Percentiles rank a stretch among this genome's conserved stretches.
Evolutionary conservation across 495 filamentous ascomycete genomes (phyloP).

Genomic region (Hypoxylon subgilvum): DNA sequence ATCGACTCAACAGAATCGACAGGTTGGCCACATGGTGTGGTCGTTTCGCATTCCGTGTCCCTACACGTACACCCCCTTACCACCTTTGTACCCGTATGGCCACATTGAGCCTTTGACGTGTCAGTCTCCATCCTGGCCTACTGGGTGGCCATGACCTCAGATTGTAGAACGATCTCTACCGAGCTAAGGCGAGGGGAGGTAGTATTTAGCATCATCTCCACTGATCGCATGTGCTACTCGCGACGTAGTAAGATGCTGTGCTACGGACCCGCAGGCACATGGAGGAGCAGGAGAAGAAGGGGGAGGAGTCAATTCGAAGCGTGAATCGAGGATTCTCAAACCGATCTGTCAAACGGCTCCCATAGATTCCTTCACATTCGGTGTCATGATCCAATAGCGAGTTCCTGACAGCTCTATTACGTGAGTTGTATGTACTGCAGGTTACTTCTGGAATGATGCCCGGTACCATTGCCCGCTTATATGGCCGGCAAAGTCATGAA

Average conservation of each 20-base stretch:
- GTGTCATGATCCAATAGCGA: constrained; percentile 4
- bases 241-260: constrained; percentile 38
- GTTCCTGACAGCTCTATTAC: not conserved
- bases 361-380: constrained; percentile 16
- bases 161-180: constrained; percentile 34
- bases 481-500: not conserved
- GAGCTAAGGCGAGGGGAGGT: constrained; percentile 36
- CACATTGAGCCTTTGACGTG: constrained; percentile 36
- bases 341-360: constrained; percentile 12
- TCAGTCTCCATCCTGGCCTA: constrained; percentile 32
- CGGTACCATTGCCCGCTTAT: constrained; percentile 15
- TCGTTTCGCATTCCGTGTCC: constrained; percentile 34
- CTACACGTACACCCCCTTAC: constrained; percentile 37
- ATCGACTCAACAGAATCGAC: constrained; percentile 36
- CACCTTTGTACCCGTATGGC: constrained; percentile 38
- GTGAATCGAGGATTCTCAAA: constrained; percentile 22
- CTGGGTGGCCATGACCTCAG: constrained; percentile 31
- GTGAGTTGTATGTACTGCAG: constrained; percentile 10
- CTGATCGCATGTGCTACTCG: constrained; percentile 26
- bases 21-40: constrained; percentile 38
- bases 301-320: constrained; percentile 8
- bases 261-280: constrained; percentile 33
- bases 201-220: constrained; percentile 29
- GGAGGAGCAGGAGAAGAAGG: too few species aligned
- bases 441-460: constrained; percentile 8